Conservation (phyloP, 768 basidiomycete species). For the Boletus tomentosulus region DNA sequence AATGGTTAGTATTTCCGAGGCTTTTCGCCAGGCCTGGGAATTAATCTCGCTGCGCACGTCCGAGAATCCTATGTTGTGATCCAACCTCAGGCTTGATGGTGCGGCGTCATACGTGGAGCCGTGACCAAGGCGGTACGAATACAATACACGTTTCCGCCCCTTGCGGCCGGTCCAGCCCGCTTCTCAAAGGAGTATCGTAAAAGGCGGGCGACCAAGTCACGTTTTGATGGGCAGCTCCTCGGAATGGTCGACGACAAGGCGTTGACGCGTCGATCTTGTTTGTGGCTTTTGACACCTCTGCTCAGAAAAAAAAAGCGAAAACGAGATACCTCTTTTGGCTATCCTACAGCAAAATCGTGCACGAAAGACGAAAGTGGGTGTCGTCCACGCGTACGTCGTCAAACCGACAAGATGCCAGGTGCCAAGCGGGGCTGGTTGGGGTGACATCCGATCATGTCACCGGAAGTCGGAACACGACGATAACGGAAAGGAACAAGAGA, state of each 20-base stretch:
- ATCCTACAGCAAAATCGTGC: background rate
- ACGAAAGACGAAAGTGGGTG: background rate
- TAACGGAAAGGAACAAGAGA: constrained; percentile 2
- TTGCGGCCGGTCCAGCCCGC: background rate
- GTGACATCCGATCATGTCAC: constrained; percentile 5
- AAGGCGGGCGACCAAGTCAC: background rate
- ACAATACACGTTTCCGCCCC: no score
- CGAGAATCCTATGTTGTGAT: background rate
- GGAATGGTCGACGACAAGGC: no score
- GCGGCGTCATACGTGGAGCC: no score
- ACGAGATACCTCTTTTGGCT: background rate
- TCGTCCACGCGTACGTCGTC: background rate
- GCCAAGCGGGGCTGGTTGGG: background rate
- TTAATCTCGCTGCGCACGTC: background rate
- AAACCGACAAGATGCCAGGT: background rate
- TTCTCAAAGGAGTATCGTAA: background rate
- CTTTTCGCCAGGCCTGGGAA: background rate
- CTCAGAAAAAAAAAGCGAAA: background rate
- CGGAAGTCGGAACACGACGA: background rate
- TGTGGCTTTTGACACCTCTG: background rate
- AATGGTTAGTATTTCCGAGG: background rate
- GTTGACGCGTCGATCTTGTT: background rate
- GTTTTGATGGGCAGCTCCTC: background rate
- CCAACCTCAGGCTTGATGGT: background rate
- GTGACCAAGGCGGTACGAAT: no score